phyloP scores from a whole-genome alignment of 2,329 filamentous ascomycete genomes.

The Emmonsiellopsis sp. region DNA sequence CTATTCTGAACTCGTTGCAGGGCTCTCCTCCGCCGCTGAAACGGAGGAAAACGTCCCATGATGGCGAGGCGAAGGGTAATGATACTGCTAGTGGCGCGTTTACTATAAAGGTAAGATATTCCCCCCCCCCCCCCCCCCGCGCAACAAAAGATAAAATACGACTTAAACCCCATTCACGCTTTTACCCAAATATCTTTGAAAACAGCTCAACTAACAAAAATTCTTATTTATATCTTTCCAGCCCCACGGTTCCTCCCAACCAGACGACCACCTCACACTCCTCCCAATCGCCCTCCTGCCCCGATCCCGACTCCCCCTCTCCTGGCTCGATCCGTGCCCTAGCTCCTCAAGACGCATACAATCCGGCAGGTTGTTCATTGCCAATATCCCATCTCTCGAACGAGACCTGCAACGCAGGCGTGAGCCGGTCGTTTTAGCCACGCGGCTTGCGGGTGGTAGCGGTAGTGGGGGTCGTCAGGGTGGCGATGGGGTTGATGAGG shows the following conservation, averaged over 20 bases:
- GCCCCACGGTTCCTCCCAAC: conserved; percentile 27
- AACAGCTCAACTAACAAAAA: not conserved
- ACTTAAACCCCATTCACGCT: not conserved
- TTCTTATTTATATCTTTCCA: conserved; percentile 9
- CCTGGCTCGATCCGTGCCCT: conserved; percentile 29
- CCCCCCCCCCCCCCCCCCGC: not conserved
- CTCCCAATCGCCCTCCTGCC: conserved; percentile 27
- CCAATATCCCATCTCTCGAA: conserved; percentile 29
- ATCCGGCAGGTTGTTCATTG: conserved; percentile 27
- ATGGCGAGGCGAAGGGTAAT: conserved; percentile 5
- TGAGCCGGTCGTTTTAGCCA: conserved; percentile 24
- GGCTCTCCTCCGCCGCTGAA: conserved; percentile 17
- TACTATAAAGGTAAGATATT: conserved; percentile 23
- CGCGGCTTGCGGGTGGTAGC: conserved; percentile 15
- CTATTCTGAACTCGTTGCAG: conserved; percentile 23
- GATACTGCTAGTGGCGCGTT: conserved; percentile 12
- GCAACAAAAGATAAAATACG: not conserved
- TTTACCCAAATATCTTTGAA: not conserved
- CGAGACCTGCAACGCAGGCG: conserved; percentile 13
- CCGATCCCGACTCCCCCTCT: conserved; percentile 27
- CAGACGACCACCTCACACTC: conserved; percentile 26
- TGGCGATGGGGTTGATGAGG: conserved; percentile 14
- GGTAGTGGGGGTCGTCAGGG: not conserved
- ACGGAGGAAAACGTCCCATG: conserved; percentile 20
- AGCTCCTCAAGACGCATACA: conserved; percentile 18